phyloP scores from a whole-genome alignment of 1,284 basidiomycete species.

The Ustilago lituana region DNA sequence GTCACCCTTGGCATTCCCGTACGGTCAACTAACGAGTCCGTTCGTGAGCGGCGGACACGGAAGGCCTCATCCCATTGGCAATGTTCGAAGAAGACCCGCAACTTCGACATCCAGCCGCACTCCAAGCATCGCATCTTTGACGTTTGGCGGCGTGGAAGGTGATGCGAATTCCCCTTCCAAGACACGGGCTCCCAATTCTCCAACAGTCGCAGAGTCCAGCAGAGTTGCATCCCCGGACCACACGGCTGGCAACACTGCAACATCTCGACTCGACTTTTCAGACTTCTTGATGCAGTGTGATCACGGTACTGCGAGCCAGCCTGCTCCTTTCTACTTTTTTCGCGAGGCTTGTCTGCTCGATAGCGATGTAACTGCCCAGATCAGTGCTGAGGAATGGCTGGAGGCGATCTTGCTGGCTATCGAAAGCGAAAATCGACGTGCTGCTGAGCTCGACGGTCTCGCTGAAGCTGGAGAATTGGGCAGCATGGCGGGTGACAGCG shows the following conservation, averaged over 20 bases:
- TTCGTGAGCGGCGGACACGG: slow-evolving; percentile 31
- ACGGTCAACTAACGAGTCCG: slow-evolving; percentile 46
- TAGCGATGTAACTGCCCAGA: slow-evolving; percentile 19
- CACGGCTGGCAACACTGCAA: slow-evolving; percentile 1
- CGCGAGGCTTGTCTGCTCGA: slow-evolving; percentile 40
- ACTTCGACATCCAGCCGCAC: slow-evolving; percentile 33
- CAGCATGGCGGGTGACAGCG: slow-evolving; percentile 40
- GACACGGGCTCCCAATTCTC: slow-evolving; percentile 28
- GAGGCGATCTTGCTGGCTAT: slow-evolving; percentile 37
- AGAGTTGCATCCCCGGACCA: slow-evolving; percentile 24
- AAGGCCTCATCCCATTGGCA: not conserved
- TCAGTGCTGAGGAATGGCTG: slow-evolving; percentile 30
- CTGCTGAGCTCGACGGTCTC: slow-evolving; percentile 27
- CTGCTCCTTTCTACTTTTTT: slow-evolving; percentile 40
- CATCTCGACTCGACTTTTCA: slow-evolving; percentile 15
- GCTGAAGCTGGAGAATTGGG: slow-evolving; percentile 49
- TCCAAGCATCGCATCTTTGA: slow-evolving; percentile 35
- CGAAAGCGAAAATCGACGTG: slow-evolving; percentile 21
- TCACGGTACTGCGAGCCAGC: slow-evolving; percentile 20
- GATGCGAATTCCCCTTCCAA: slow-evolving; percentile 21
- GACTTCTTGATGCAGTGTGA: slow-evolving; percentile 31
- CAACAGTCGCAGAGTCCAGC: slow-evolving; percentile 20
- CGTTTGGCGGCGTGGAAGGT: slow-evolving; percentile 20
- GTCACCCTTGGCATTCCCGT: slow-evolving; percentile 47
- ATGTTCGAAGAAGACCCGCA: slow-evolving; percentile 5